Evolutionary conservation across 2,329 filamentous ascomycete genomes (phyloP), one percentile per base, ranked within the genome.

Genomic region (Diaporthe velutina): DNA sequence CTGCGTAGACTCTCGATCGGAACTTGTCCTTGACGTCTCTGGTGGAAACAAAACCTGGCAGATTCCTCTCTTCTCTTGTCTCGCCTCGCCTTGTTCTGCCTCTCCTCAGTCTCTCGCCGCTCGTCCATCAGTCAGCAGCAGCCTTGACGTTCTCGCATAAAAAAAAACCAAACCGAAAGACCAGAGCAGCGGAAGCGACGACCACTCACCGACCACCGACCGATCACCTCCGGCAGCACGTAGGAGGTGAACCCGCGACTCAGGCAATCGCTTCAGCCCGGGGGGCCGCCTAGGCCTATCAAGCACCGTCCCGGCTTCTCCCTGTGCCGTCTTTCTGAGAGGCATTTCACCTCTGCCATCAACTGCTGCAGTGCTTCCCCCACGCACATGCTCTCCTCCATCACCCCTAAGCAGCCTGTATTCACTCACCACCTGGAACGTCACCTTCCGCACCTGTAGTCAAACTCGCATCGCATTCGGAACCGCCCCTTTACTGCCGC

Each of bases 1-100:
- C 64, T 52, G 30, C 64, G n/a, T 67, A 28, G 64, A 52, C 48
- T 67, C 48, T 67, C 8, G 22, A 19, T 38, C 64, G 45, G 45
- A 67, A 67, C 45, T 52, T 52, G 30, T 52, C 30, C 64, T 67
- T 67, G 64, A 68, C 48, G 38, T 38, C 42, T 52, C 42, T 25
- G n/a, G 28, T 33, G 38, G 28, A 50, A 48, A 35, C 25, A 48
- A 33, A 19, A 22, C 30, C 19, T 25, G n/a, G 7, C 35, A 66
- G 19, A 33, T 22, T 50, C 45, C 50, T 45, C 40, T 35, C 42
- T 66, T 22, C 5, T 35, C 19, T n/a, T 10, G 28, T 35, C 60
- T 64, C 28, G 25, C 17, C 60, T 28, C 38, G 25, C 19, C 58
- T 28, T 15, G 60, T 45, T 17, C 22, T 8, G 52, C 15, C 30